Evolutionary conservation across 768 basidiomycete species (phyloP).

Genomic region (Suillus discolor): DNA sequence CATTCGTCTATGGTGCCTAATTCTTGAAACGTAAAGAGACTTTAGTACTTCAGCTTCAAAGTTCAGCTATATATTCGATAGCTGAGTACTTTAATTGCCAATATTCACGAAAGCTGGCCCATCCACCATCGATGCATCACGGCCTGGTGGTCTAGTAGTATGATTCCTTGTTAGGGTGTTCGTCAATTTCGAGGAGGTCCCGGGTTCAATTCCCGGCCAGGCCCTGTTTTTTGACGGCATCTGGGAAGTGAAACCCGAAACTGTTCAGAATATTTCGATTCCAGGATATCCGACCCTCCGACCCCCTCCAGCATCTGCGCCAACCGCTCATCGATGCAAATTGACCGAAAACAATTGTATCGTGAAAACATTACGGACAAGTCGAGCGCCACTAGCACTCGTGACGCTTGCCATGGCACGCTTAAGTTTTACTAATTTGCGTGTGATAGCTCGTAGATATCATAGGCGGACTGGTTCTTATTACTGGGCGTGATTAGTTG

Average conservation of each 20-base stretch:
- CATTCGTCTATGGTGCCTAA: neutral
- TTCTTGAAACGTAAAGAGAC: neutral
- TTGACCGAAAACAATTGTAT: no score
- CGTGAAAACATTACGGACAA: no score
- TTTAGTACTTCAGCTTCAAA: neutral
- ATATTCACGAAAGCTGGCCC: neutral
- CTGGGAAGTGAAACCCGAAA: no score
- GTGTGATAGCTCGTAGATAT: no score
- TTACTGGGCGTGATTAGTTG: neutral
- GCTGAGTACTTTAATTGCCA: neutral
- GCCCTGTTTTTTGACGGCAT: conserved; percentile 34
- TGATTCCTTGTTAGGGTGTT: conserved; percentile 62
- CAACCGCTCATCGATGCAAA: no score
- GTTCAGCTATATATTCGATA: neutral
- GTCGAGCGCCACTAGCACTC: no score
- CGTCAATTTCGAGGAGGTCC: conserved; percentile 65
- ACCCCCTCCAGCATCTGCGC: no score
- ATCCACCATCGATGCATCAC: neutral
- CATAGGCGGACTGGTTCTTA: no score
- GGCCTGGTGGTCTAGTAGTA: conserved; percentile 68
- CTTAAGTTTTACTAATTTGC: no score
- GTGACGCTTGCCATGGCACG: no score
- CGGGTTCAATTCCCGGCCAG: conserved; percentile 88
- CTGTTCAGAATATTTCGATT: no score
- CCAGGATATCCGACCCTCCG: no score